A percentile compares a stretch with the other conserved stretches of the same genome.
Conservation (phyloP, 352 stramenopile genomes). For the Achlya hypogyna region DNA sequence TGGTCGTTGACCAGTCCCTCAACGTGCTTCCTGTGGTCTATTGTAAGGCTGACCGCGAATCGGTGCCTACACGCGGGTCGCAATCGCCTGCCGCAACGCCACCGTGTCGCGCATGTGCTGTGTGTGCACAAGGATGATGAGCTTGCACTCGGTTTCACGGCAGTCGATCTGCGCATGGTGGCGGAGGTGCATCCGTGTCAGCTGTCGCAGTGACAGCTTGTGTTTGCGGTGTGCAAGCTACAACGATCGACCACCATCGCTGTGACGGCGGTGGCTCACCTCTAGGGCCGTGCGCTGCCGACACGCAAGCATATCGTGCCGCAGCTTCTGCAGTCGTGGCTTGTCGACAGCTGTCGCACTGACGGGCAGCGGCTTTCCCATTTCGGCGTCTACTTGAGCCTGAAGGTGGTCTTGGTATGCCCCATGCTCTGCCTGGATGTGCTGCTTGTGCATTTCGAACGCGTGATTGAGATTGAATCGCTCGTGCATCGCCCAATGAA, state of each 20-base stretch:
- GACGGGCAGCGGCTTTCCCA: background rate
- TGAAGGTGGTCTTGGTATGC: background rate
- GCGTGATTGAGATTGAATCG: conserved; percentile 62
- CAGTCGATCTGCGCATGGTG: conserved; percentile 3
- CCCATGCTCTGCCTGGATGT: conserved; percentile 33
- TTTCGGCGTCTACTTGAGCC: background rate
- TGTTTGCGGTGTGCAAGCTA: background rate
- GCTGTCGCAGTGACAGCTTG: background rate
- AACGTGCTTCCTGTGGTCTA: too few species aligned
- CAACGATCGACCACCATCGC: too few species aligned
- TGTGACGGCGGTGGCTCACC: background rate
- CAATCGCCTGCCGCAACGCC: background rate
- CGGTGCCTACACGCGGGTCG: background rate
- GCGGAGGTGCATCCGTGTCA: background rate
- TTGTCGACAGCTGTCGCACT: background rate
- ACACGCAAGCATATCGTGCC: background rate
- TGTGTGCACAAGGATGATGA: background rate
- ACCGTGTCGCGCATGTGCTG: background rate
- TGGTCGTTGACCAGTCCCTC: too few species aligned
- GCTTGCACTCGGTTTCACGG: background rate
- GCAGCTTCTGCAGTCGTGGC: background rate
- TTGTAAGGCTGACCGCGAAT: too few species aligned
- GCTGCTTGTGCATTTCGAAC: conserved; percentile 49
- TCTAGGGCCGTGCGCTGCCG: background rate
- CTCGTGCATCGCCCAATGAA: conserved; percentile 54